Evolutionary conservation across 2,329 filamentous ascomycete genomes (phyloP), one percentile per base, ranked within the genome.

Genomic region (Pyricularia grisea): DNA sequence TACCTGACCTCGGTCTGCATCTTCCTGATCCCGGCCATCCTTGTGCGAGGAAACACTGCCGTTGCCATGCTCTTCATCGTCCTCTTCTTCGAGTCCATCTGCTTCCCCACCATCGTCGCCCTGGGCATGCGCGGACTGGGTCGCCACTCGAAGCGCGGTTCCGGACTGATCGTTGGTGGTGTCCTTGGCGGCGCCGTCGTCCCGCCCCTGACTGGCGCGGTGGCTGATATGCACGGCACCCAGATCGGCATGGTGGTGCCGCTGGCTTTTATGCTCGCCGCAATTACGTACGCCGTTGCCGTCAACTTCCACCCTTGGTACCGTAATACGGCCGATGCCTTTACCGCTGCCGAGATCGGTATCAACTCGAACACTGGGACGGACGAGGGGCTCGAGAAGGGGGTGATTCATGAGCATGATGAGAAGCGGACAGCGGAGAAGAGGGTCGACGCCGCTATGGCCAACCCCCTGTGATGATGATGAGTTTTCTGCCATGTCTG

Each of bases 91-190:
- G 92, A 92, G 78, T 90, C 87, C 4, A 90, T 92, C 75, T 91
- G 89, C 77, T 94, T 94, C 81, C 91, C 92, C 0, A 93, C 91
- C 23, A 93, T 94, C 74, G 88, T 94, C 33, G 90, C 91, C 0
- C 82, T 94, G 2, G 90, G 90, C 10, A 92, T 93, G 81, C 85
- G 90, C 27, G 91, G 90, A 2, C 83, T 93, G 0, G 92, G 92
- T 6, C 85, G 88, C 23, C 89, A 94, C 79, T 92, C 89, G 50
- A 93, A 94, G 81, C 85, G 90, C 70, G 92, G 91, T 1, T 89
- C 88, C 2, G 90, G 90, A 4, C 90, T 87, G 76, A 88, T 92
- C 70, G 85, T 93, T 1, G 89, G 83, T 4, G 90, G 89, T 72
- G 90, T 94, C 0, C 82, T 85, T 20, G 91, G 92, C 17, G 92